Evolutionary conservation across 805 yeast species (phyloP).

Genomic region (Blastobotrys robertii): DNA sequence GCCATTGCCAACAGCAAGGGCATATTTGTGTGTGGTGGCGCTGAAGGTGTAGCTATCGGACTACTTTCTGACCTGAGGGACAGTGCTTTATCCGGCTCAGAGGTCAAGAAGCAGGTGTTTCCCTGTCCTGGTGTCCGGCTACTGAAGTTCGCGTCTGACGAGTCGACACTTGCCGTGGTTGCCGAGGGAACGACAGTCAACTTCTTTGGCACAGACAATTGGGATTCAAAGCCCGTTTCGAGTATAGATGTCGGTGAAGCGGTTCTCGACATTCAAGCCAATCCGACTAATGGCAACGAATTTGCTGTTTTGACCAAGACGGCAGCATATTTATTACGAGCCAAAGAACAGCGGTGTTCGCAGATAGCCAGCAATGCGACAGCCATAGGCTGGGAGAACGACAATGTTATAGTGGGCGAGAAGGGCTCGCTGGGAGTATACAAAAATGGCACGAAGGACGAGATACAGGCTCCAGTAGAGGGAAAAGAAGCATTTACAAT

Average conservation of each 20-base stretch:
- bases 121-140: slow-evolving; percentile 7
- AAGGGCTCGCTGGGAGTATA: no score
- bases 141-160: slow-evolving; percentile 20
- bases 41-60: slow-evolving; percentile 14
- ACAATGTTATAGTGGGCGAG: no score
- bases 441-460: no score
- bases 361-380: slow-evolving; percentile 5
- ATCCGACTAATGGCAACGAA: slow-evolving; percentile 12
- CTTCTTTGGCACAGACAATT: no score
- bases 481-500: no score
- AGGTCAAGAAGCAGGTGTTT: slow-evolving; percentile 2
- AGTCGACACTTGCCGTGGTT: slow-evolving; percentile 12
- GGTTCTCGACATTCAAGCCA: slow-evolving; percentile 8
- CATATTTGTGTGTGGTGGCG: slow-evolving; percentile 18
- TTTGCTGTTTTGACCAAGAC: slow-evolving; percentile 10
- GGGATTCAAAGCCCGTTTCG: neutral
- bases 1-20: slow-evolving; percentile 20
- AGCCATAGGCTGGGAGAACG: slow-evolving; percentile 15
- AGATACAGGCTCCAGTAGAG: no score
- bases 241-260: neutral
- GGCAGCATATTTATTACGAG: neutral
- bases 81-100: slow-evolving; percentile 4
- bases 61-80: slow-evolving; percentile 14
- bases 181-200: neutral
- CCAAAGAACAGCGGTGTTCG: neutral